Conservation (phyloP, 2,329 filamentous ascomycete species). For the Colletotrichum karsti region DNA sequence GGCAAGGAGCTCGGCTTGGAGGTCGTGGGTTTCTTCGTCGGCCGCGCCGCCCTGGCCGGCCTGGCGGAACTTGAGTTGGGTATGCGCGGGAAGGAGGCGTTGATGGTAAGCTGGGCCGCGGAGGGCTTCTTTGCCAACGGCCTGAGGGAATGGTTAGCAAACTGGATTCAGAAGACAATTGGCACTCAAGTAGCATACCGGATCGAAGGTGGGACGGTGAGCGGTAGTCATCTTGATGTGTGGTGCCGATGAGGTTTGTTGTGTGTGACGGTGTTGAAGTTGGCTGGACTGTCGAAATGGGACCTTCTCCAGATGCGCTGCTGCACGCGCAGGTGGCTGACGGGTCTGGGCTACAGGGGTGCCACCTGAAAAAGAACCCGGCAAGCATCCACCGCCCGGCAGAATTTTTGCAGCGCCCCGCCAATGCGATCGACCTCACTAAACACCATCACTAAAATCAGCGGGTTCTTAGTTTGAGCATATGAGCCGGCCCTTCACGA, state of each 20-base stretch:
- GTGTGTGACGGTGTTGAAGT: background rate
- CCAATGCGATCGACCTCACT: constrained; percentile 30
- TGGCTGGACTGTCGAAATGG: background rate
- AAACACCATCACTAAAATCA: constrained; percentile 23
- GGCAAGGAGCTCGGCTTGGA: constrained; percentile 87
- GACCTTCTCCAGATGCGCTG: background rate
- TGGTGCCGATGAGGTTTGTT: background rate
- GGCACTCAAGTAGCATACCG: constrained; percentile 61
- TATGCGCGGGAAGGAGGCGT: constrained; percentile 92
- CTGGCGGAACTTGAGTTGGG: constrained; percentile 86
- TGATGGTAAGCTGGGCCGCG: constrained; percentile 96
- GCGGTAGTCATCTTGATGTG: constrained; percentile 67
- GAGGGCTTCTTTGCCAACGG: constrained; percentile 92
- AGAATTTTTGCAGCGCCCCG: constrained; percentile 48
- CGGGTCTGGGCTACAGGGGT: constrained; percentile 14
- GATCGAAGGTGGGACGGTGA: constrained; percentile 94
- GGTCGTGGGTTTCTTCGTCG: constrained; percentile 75
- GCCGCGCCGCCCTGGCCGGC: constrained; percentile 89
- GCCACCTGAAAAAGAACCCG: background rate
- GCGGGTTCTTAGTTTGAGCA: background rate
- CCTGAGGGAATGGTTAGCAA: constrained; percentile 58
- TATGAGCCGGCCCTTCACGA: constrained; percentile 28
- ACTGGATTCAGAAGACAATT: background rate
- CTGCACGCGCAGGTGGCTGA: constrained; percentile 5
- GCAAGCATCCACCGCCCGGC: constrained; percentile 55